A percentile compares a stretch with the other conserved stretches of the same genome.
These are phyloP conservation scores for Chlorella sp. DNA, from an alignment of 139 green algal species.

Conservation along the genomic window DNA sequence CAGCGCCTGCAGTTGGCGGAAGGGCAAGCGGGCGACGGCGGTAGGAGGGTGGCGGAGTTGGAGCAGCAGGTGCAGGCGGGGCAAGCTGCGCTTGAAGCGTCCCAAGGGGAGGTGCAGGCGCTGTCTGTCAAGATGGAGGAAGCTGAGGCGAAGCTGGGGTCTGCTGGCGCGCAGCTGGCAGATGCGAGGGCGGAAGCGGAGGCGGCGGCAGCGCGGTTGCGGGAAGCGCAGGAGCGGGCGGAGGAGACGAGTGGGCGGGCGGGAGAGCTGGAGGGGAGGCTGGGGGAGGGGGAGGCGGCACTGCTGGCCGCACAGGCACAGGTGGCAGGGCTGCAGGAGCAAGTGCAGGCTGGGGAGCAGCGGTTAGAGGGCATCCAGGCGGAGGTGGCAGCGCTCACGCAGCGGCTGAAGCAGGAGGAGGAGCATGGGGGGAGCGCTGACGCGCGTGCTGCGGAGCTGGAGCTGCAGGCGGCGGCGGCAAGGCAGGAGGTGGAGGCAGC, in stretches of 20 bases:
- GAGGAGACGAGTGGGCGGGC: neutral
- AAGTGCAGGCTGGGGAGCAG: neutral
- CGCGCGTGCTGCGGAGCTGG: no score
- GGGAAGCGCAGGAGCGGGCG: neutral
- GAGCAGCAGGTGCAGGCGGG: neutral
- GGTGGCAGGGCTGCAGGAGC: neutral
- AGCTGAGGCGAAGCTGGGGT: neutral
- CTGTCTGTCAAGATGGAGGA: neutral
- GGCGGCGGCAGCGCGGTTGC: neutral
- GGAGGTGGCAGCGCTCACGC: no score
- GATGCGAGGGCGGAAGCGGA: neutral
- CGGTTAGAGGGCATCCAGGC: no score
- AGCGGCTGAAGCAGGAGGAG: no score
- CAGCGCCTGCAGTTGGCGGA: no score
- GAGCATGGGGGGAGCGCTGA: no score
- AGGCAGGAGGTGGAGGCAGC: neutral
- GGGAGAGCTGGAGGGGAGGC: neutral
- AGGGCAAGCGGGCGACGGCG: neutral
- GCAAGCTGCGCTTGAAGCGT: neutral
- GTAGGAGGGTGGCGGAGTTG: neutral
- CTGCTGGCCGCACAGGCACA: neutral
- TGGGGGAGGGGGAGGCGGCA: neutral
- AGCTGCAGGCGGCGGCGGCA: no score
- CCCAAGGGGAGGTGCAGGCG: neutral
- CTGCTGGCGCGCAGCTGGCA: neutral